Percentiles rank a stretch among this genome's conserved stretches.
These are phyloP conservation scores for Microdochium trichocladiopsis DNA, from an alignment of 2,329 filamentous ascomycete genomes.

Conservation along the genomic window DNA sequence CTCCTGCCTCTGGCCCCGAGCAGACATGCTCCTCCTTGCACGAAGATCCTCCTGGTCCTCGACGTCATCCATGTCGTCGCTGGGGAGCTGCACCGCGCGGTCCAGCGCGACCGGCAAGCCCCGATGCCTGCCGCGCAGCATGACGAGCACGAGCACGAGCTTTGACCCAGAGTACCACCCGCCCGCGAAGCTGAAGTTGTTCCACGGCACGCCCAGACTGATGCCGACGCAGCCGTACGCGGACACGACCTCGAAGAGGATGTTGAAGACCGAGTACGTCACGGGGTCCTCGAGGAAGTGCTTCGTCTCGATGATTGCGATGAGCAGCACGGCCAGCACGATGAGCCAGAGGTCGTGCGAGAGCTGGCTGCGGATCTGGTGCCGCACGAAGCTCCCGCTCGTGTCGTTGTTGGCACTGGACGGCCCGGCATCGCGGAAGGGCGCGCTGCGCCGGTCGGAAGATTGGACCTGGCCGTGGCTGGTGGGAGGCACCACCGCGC, in stretches of 20 bases:
- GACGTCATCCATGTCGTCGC: background rate
- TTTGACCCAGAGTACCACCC: slow-evolving; percentile 48
- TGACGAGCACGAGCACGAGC: slow-evolving; percentile 48
- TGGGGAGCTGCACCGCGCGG: slow-evolving; percentile 36
- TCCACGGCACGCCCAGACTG: slow-evolving; percentile 42
- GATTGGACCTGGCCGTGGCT: background rate
- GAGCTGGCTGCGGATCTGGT: slow-evolving; percentile 52
- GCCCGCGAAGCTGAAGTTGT: slow-evolving; percentile 47
- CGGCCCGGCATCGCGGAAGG: slow-evolving; percentile 1
- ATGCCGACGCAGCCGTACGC: slow-evolving; percentile 55
- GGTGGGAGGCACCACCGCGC: slow-evolving; percentile 7
- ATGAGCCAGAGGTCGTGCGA: slow-evolving; percentile 62
- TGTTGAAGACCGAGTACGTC: slow-evolving; percentile 50
- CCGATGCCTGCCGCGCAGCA: slow-evolving; percentile 47
- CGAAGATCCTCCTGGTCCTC: background rate
- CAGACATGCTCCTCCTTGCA: background rate
- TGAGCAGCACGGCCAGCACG: slow-evolving; percentile 50
- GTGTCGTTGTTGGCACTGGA: slow-evolving; percentile 19
- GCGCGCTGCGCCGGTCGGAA: background rate
- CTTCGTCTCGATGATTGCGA: slow-evolving; percentile 49
- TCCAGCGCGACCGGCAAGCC: slow-evolving; percentile 49
- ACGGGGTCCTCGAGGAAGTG: slow-evolving; percentile 44
- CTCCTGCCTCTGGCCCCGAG: too few relatives aligned
- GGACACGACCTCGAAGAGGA: slow-evolving; percentile 39
- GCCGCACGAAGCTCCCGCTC: slow-evolving; percentile 41